phyloP scores from a whole-genome alignment of 208 protist species.

The Acanthamoeba divionensis region DNA sequence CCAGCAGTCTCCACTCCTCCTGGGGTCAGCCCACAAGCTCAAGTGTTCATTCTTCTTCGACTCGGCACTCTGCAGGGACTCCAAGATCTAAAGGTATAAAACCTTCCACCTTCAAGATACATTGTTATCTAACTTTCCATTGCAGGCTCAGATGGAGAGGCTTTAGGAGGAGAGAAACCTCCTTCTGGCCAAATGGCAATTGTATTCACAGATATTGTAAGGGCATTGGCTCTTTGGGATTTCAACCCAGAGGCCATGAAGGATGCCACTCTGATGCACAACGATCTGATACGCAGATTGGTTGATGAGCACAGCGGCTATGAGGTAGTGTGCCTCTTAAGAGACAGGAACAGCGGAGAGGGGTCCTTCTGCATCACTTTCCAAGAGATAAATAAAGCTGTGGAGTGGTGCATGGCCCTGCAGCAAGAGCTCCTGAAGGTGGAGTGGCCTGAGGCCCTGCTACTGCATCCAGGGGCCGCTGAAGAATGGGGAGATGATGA shows the following conservation, averaged over 20 bases:
- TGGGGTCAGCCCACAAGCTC: too few species aligned
- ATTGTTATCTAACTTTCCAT: too few species aligned
- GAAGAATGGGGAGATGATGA: background rate
- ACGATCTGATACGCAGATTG: background rate
- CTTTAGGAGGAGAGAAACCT: too few species aligned
- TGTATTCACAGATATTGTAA: slow-evolving; percentile 4
- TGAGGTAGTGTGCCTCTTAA: background rate
- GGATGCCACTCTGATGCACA: slow-evolving; percentile 18
- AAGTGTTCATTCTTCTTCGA: too few species aligned
- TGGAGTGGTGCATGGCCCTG: background rate
- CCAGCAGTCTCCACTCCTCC: too few species aligned
- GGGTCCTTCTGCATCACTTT: slow-evolving; percentile 38
- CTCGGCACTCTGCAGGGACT: too few species aligned
- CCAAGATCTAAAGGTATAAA: too few species aligned
- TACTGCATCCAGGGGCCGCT: background rate
- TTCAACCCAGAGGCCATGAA: background rate
- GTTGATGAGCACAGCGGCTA: background rate
- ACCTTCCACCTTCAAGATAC: too few species aligned
- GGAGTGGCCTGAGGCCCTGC: background rate
- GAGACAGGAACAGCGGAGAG: background rate
- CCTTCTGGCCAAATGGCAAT: background rate
- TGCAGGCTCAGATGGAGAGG: too few species aligned
- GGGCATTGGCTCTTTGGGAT: background rate
- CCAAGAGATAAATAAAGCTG: background rate
- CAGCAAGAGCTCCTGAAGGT: background rate